Evolutionary conservation across 1,139 yeast genomes (phyloP), one percentile per base, ranked within the genome.

Genomic region (Protomyces inouyei): DNA sequence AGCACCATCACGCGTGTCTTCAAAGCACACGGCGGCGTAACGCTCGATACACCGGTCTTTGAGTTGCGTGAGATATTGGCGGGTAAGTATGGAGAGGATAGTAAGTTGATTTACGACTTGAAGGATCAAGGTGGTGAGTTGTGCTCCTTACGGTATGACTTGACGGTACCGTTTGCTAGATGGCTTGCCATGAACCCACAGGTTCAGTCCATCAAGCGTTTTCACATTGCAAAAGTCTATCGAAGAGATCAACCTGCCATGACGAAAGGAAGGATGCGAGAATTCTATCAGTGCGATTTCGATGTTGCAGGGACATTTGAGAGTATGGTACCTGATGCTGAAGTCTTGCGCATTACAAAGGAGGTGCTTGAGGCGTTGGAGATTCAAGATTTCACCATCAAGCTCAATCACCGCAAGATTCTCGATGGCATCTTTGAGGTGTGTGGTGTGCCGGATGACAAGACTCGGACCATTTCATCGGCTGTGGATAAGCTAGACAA

Each of bases 181-280:
- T 93, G 83, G 73, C 95, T 93, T 65, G 98, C 98, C 43, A 87
- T 90, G 87, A 93, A 93, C 79, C 90, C 89, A 72, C 69, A 71
- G 16, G 83, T 93, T 68, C 87, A 89, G 71, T 84, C 81, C 74
- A 93, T 93, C 77, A 93, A 93, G 78, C 83, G 98, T 74, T 93
- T 85, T 76, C 98, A 93, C 78, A 89, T 93, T 70, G 98, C 98
- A 71, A 93, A 93, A 77, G 98, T 93, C 64, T 93, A 93, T 78
- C 85, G 98, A 79, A 87, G 98, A 78, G 98, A 93, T 75, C 98
- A 93, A 77, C 98, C 98, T 4, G 98, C 98, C 16, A 93, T 93
- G 98, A 92, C 98, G 66, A 93, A 93, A 77, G 98, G 98, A 67
- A 85, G 98, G 78, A 93, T 93, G 98, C 87, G 98, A 82, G 98